Evolutionary conservation across 2,329 filamentous ascomycete species (phyloP).

Genomic region (Claviceps africana): DNA sequence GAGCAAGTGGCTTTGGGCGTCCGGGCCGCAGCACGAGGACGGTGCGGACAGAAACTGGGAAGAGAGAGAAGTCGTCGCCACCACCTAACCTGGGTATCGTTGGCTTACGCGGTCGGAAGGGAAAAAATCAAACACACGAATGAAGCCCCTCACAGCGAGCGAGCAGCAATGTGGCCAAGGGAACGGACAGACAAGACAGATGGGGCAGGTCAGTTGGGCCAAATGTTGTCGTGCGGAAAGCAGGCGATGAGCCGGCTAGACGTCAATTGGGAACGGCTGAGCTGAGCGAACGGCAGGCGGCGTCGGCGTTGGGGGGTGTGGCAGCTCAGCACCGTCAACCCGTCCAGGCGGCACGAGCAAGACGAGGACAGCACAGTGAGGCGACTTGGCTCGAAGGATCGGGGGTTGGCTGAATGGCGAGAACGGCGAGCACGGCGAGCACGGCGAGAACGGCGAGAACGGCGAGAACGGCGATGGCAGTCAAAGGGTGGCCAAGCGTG

Average conservation of each 20-base stretch:
- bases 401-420: not conserved
- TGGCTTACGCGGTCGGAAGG: not conserved
- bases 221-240: not conserved
- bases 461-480: not conserved
- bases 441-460: not conserved
- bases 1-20: not conserved
- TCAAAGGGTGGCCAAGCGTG: not conserved
- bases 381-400: slow-evolving; percentile 3
- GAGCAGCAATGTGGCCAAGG: slow-evolving; percentile 2
- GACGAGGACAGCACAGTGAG: not conserved
- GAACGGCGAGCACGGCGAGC: not conserved
- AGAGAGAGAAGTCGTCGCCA: not conserved
- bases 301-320: slow-evolving; percentile 3
- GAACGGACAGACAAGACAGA: not conserved
- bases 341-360: slow-evolving; percentile 2
- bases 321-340: slow-evolving; percentile 4
- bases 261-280: not conserved
- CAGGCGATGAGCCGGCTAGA: not conserved
- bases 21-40: not conserved
- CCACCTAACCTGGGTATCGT: not conserved
- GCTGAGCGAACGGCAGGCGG: slow-evolving; percentile 6
- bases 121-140: not conserved
- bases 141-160: not conserved
- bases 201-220: slow-evolving; percentile 1
- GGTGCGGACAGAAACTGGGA: not conserved